A percentile compares a stretch with the other conserved stretches of the same genome.
Evolutionary conservation across 2,329 filamentous ascomycete species (phyloP).

Genomic region (Graphiopsis chlorocephala): DNA sequence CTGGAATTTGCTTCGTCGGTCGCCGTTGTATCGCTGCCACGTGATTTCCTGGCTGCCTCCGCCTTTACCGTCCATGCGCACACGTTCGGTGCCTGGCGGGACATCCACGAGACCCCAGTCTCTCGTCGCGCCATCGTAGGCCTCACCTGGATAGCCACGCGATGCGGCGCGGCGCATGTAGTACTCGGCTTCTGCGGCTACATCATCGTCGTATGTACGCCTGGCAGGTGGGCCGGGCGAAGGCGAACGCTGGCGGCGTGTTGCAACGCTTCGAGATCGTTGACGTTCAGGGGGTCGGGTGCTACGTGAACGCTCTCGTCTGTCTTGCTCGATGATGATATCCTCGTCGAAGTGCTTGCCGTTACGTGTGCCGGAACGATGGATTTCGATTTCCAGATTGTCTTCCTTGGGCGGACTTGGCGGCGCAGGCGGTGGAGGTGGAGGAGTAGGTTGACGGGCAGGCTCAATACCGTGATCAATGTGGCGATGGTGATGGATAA

Average conservation of each 20-base stretch:
- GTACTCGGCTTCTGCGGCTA: constrained; percentile 56
- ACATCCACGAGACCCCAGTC: constrained; percentile 83
- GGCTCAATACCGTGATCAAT: constrained; percentile 69
- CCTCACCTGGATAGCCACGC: constrained; percentile 69
- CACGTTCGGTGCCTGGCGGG: constrained; percentile 75
- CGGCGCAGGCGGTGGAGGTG: constrained; percentile 35
- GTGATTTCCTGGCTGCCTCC: constrained; percentile 73
- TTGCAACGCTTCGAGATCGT: constrained; percentile 26
- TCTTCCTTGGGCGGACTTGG: constrained; percentile 55
- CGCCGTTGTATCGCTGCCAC: constrained; percentile 77
- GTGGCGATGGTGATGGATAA: constrained; percentile 84
- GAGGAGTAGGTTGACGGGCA: constrained; percentile 46
- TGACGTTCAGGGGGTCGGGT: constrained; percentile 42
- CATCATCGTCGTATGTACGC: constrained; percentile 52
- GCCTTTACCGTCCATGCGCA: constrained; percentile 77
- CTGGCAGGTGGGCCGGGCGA: constrained; percentile 34
- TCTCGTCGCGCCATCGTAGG: constrained; percentile 68
- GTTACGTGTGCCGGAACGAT: constrained; percentile 47
- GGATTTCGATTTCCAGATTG: constrained; percentile 56
- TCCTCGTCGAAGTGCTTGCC: constrained; percentile 61
- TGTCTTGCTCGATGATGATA: constrained; percentile 57
- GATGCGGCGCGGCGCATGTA: constrained; percentile 68
- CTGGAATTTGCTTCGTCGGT: constrained; percentile 70
- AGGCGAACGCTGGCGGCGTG: constrained; percentile 37
- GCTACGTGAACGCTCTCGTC: constrained; percentile 27